Conservation (phyloP, 2,329 filamentous ascomycete genomes). For the Diaporthe citriasiana region DNA sequence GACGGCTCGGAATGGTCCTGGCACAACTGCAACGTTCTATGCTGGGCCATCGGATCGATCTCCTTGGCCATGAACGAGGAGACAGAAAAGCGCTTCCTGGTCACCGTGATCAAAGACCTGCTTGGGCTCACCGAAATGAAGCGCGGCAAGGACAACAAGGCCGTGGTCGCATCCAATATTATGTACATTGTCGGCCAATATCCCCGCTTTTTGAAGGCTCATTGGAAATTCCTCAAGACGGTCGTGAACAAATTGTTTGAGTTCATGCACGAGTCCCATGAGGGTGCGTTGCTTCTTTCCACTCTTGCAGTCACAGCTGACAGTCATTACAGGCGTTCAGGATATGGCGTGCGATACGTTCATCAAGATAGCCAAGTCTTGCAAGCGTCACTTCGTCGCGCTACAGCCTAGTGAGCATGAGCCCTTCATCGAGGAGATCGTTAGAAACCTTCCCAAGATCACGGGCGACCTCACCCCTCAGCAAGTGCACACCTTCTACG, state of each 20-base stretch:
- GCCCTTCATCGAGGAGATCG: slow-evolving; percentile 98
- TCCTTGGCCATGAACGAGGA: slow-evolving; percentile 99
- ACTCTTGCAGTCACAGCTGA: slow-evolving; percentile 46
- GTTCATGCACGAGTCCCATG: slow-evolving; percentile 99
- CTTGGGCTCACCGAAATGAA: slow-evolving; percentile 99
- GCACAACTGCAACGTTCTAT: slow-evolving; percentile 99
- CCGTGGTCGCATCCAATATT: slow-evolving; percentile 98
- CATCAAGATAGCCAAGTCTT: slow-evolving; percentile 99
- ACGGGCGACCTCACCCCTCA: slow-evolving; percentile 95
- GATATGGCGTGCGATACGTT: slow-evolving; percentile 99
- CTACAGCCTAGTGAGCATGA: slow-evolving; percentile 94
- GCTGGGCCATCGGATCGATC: slow-evolving; percentile 99
- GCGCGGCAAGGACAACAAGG: slow-evolving; percentile 99
- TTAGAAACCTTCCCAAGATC: slow-evolving; percentile 94
- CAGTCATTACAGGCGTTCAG: slow-evolving; percentile 78
- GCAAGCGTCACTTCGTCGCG: slow-evolving; percentile 96
- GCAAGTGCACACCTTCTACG: slow-evolving; percentile 98
- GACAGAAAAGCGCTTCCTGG: slow-evolving; percentile 97
- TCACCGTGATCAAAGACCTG: slow-evolving; percentile 98
- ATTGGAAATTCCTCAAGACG: slow-evolving; percentile 99
- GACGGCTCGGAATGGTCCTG: slow-evolving; percentile 98
- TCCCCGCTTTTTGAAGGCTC: slow-evolving; percentile 96
- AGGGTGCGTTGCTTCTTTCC: slow-evolving; percentile 70
- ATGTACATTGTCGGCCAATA: slow-evolving; percentile 99
- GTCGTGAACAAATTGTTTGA: slow-evolving; percentile 99